Base-by-base conservation (phyloP, 768 basidiomycete species). In the Suillus alpinus region DNA sequence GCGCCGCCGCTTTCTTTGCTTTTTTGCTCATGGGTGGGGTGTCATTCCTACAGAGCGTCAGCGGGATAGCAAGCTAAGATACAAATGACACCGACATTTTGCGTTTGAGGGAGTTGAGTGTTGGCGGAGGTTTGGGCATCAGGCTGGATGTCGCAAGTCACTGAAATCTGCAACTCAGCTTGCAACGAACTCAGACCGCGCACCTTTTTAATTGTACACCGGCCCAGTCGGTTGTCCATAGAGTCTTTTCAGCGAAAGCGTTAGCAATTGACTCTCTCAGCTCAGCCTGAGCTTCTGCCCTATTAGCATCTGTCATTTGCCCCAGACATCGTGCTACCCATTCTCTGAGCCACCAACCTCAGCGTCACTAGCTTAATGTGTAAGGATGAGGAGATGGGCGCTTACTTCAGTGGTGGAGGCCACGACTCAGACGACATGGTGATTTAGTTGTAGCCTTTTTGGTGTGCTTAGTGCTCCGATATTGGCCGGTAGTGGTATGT, bases 191-290 rank as follows among this genome's bases (percentile, higher is more conserved):
- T 26, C 20, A 50, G 31, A 60, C 56, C 59, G 58, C 59, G 58
- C 59, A 95, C 95, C 90, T 91, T 80, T 92, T 83, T 59, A 99
- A 80, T 75, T 96, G 91, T 37, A 95, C 84, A 36, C 84, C 88
- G 10, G 82, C 78, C 97, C 97, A 99, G 74, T 98, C 94, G 60
- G 91, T 96, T n/a, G 92, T 91, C 86, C 92, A 90, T 29, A 98
- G 81, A 1, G 89, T 84, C 72, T 91, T 87, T 70, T 86, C 82
- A 63, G 86, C 82, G 77, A 93, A 96, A 75, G 94, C 88, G 67
- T 94, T 86, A 84, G 91, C 89, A 75, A 99, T 97, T 83, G 94
- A 91, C 87, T 92, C 85, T 85, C 94, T 95, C 71, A 99, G 78
- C 81, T 99, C 97, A 62, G 89, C 83, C 70, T 95, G 93, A 23